These are phyloP conservation scores for Aspergillus versicolor DNA, from an alignment of 2,329 filamentous ascomycete genomes.

Conservation along the genomic window DNA sequence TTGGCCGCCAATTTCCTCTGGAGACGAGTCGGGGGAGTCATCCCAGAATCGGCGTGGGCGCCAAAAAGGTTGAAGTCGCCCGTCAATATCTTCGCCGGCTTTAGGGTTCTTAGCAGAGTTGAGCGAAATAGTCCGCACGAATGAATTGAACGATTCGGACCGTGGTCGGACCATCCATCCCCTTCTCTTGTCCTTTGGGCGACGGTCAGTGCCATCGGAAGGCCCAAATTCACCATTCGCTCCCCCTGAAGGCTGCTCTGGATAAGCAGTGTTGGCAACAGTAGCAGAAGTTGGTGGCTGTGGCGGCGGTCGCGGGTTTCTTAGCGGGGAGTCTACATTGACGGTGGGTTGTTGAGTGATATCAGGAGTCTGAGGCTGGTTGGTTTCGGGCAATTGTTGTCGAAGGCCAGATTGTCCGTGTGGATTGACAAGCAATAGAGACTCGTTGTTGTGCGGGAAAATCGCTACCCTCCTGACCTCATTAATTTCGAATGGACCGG, in stretches of 20 bases:
- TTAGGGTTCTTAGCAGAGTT: conserved; percentile 44
- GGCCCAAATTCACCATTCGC: conserved; percentile 15
- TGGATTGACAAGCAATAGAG: conserved; percentile 63
- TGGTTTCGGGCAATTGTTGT: conserved; percentile 26
- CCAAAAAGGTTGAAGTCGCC: conserved; percentile 61
- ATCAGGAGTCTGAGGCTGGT: conserved; percentile 29
- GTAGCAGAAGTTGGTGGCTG: conserved; percentile 57
- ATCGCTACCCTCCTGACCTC: conserved; percentile 62
- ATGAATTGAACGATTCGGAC: conserved; percentile 40
- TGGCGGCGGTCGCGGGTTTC: conserved; percentile 58
- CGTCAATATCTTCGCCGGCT: conserved; percentile 46
- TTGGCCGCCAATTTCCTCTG: conserved; percentile 1
- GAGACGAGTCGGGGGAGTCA: conserved; percentile 44
- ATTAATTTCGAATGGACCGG: conserved; percentile 56
- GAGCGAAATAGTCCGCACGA: conserved; percentile 40
- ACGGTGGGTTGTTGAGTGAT: conserved; percentile 21
- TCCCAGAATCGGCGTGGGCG: conserved; percentile 64
- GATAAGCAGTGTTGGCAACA: conserved; percentile 48
- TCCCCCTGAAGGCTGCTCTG: conserved; percentile 37
- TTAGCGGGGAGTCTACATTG: conserved; percentile 56
- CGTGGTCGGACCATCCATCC: conserved; percentile 37
- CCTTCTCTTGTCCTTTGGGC: conserved; percentile 40
- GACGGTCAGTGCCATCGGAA: conserved; percentile 25
- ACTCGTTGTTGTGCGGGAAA: conserved; percentile 64
- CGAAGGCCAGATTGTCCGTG: conserved; percentile 31